Conservation (phyloP, 352 stramenopile genomes). For the Globisporangium spinosum region DNA sequence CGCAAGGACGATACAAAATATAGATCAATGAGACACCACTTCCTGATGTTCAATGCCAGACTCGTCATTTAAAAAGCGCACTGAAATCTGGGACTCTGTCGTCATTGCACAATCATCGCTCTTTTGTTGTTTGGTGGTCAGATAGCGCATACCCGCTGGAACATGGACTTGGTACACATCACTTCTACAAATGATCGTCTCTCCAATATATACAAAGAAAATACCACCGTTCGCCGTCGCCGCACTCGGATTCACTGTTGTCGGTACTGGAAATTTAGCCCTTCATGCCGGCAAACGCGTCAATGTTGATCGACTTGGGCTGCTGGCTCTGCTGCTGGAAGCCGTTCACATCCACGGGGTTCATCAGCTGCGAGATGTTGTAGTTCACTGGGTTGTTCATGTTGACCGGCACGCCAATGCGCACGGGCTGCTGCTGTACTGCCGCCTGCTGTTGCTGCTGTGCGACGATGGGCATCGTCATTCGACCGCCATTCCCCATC, state of each 20-base stretch:
- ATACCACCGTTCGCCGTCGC: not conserved
- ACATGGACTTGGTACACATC: not conserved
- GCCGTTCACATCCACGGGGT: constrained; percentile 59
- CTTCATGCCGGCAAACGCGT: constrained; percentile 65
- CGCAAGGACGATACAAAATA: too few species aligned
- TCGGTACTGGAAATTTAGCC: constrained; percentile 14
- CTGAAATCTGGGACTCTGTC: not conserved
- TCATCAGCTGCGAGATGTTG: constrained; percentile 84
- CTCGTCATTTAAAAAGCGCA: not conserved
- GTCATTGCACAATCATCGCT: not conserved
- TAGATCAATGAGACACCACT: too few species aligned
- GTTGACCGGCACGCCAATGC: not conserved
- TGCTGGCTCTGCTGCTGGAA: constrained; percentile 24
- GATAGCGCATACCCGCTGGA: not conserved
- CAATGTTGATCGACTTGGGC: constrained; percentile 79
- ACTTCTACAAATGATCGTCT: not conserved
- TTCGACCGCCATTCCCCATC: not conserved
- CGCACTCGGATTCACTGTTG: not conserved
- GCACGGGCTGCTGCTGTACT: not conserved
- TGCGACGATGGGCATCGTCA: constrained; percentile 7
- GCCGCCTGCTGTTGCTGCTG: not conserved
- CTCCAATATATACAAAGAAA: not conserved
- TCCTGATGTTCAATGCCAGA: not conserved
- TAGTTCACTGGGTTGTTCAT: constrained; percentile 47
- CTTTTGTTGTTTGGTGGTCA: not conserved